Evolutionary conservation across 257 asterid species (phyloP).

Genomic region (Nyctanthes arbortristis): DNA sequence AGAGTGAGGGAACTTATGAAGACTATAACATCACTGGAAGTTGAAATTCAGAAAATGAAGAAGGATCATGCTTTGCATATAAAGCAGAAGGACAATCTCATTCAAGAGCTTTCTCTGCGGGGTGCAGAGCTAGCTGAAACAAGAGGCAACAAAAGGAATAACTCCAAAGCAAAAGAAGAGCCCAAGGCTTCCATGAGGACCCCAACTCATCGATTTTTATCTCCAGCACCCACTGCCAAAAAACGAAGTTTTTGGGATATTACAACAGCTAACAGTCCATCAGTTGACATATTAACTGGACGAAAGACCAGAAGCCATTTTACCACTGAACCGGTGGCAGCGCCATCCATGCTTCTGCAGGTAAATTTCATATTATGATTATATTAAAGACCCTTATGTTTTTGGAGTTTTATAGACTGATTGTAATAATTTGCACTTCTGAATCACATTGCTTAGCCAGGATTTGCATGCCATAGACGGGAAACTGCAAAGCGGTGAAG

Average conservation of each 20-base stretch:
- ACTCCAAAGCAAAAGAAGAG: constrained; percentile 37
- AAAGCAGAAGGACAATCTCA: constrained; percentile 47
- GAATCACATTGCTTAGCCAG: constrained; percentile 48
- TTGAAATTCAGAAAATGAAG: constrained; percentile 53
- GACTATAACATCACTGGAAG: constrained; percentile 46
- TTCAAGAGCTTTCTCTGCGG: constrained; percentile 44
- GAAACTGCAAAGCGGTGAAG: constrained; percentile 36
- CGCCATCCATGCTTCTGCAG: constrained; percentile 69
- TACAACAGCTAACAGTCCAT: constrained; percentile 57
- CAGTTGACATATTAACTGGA: constrained; percentile 49
- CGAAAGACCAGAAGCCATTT: constrained; percentile 65
- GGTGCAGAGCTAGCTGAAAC: constrained; percentile 36
- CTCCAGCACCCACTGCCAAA: constrained; percentile 63
- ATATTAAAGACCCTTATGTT: neutral
- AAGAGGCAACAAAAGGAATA: constrained; percentile 30
- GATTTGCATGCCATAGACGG: constrained; percentile 56
- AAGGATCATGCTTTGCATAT: constrained; percentile 52
- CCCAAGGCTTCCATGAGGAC: constrained; percentile 40
- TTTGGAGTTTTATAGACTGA: neutral
- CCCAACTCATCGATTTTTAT: constrained; percentile 41
- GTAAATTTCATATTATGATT: constrained; percentile 25
- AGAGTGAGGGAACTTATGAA: constrained; percentile 34
- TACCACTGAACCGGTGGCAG: constrained; percentile 36
- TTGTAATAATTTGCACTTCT: constrained; percentile 6
- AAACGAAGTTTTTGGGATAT: constrained; percentile 69